These are phyloP conservation scores for Symbiodinium natans DNA, from an alignment of 73 alveolate species.

Conservation along the genomic window DNA sequence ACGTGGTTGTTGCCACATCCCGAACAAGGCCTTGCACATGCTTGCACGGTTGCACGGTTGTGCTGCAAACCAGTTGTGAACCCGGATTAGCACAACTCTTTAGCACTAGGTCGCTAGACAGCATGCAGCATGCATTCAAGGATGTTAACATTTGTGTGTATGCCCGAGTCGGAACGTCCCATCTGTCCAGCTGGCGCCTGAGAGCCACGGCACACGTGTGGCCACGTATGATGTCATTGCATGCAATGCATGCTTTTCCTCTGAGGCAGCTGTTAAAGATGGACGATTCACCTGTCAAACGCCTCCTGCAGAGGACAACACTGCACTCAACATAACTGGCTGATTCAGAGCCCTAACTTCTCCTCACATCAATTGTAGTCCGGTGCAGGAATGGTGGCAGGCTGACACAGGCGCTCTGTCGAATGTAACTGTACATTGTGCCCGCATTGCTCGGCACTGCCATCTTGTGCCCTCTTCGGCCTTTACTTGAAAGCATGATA, in stretches of 20 bases:
- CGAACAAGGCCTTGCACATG: conserved; percentile 16
- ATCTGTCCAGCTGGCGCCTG: conserved; percentile 22
- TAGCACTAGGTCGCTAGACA: not conserved
- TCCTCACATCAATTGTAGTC: not conserved
- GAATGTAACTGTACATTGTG: no score
- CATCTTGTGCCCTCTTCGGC: not conserved
- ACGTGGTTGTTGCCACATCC: conserved; percentile 69
- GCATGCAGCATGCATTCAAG: not conserved
- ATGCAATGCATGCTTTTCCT: not conserved
- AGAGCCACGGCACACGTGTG: not conserved
- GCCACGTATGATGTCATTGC: no score
- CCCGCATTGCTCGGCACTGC: not conserved
- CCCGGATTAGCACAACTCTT: not conserved
- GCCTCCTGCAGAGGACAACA: conserved; percentile 60
- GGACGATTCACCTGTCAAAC: conserved; percentile 89
- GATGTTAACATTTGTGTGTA: no score
- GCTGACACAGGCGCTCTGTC: conserved; percentile 48
- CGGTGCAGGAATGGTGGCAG: conserved; percentile 74
- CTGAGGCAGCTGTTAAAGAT: conserved; percentile 74
- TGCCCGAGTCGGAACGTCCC: conserved; percentile 71
- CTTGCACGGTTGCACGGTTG: not conserved
- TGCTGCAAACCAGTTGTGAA: not conserved
- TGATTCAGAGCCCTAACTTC: not conserved
- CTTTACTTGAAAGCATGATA: not conserved
- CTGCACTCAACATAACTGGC: not conserved